Evolutionary conservation across 2,329 filamentous ascomycete genomes (phyloP), one percentile per base, ranked within the genome.

Genomic region (Fusarium floridanum): DNA sequence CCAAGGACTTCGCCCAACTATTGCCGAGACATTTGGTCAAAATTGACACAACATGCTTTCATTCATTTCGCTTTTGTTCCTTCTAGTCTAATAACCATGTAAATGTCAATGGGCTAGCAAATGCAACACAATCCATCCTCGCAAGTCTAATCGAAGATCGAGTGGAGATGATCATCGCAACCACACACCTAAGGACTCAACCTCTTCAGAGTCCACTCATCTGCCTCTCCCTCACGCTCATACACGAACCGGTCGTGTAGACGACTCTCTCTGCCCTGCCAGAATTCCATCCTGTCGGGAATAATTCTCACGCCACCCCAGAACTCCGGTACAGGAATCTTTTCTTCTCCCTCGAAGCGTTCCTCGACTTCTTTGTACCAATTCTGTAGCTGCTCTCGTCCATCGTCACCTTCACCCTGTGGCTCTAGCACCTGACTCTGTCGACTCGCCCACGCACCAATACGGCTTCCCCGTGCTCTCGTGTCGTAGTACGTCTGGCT

Each of bases 161-260:
- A 63, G 61, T 39, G 36, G 43, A 63, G 61, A 37, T 53, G 32
- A 29, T 36, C 6, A 43, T 20, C 9, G 5, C 24, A 12, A 17
- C 34, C 34, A 53, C 24, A 48, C 24, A 4, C 8, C 57, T 50
- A 74, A 57, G 94, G 94, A 80, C 93, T 95, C 81, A 95, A 82
- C 78, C 94, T 91, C 77, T 94, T 88, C 76, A 97, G 84, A 79
- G 84, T 89, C 93, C 93, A 95, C 64, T 84, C 82, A 17, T 77
- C 84, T 12, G 78, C 81, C 60, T 85, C 86, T 62, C 85, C 86
- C 60, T 90, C 87, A 81, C 89, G 91, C 66, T 91, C 90, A 84
- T 98, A 98, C 71, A 92, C 89, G 82, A 99, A 98, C 27, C 97
- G 92, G 87, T 99, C 97, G 84, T 99, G 97, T 83, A 99, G 85